Evolutionary conservation across 2,329 filamentous ascomycete species (phyloP).

Genomic region (Alternaria conjuncta): DNA sequence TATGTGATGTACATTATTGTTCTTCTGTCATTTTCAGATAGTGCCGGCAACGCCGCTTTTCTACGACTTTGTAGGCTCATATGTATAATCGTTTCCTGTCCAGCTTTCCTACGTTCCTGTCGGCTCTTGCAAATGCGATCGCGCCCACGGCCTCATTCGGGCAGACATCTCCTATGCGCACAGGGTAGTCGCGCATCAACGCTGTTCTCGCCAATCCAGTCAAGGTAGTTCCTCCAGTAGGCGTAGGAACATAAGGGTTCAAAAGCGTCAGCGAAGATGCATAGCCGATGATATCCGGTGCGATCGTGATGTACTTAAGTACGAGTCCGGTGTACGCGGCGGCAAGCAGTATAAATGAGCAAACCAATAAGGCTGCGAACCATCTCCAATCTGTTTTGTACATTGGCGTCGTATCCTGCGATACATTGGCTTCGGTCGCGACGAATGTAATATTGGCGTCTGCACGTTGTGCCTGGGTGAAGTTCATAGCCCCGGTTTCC

Average conservation of each 20-base stretch:
- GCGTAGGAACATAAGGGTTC: slow-evolving; percentile 7
- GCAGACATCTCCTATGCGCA: slow-evolving; percentile 41
- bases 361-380: slow-evolving; percentile 31
- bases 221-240: slow-evolving; percentile 7
- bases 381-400: slow-evolving; percentile 37
- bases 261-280: slow-evolving; percentile 24
- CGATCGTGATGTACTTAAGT: slow-evolving; percentile 38
- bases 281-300: slow-evolving; percentile 30
- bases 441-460: slow-evolving; percentile 22
- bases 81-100: slow-evolving; percentile 32
- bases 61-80: neutral
- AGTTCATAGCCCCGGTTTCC: slow-evolving; percentile 8
- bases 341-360: slow-evolving; percentile 30
- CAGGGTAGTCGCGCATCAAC: slow-evolving; percentile 30
- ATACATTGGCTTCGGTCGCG: slow-evolving; percentile 11
- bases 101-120: slow-evolving; percentile 23
- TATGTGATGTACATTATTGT: neutral
- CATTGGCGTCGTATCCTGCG: slow-evolving; percentile 1
- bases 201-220: slow-evolving; percentile 25
- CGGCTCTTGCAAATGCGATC: slow-evolving; percentile 33
- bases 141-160: slow-evolving; percentile 33
- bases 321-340: slow-evolving; percentile 34
- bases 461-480: neutral
- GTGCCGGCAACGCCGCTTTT: rapidly evolving
- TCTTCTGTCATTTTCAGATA: neutral